A percentile compares a stretch with the other conserved stretches of the same genome.
Conservation (phyloP, 176 grass and related monocot species). For the Eragrostis curvula region DNA sequence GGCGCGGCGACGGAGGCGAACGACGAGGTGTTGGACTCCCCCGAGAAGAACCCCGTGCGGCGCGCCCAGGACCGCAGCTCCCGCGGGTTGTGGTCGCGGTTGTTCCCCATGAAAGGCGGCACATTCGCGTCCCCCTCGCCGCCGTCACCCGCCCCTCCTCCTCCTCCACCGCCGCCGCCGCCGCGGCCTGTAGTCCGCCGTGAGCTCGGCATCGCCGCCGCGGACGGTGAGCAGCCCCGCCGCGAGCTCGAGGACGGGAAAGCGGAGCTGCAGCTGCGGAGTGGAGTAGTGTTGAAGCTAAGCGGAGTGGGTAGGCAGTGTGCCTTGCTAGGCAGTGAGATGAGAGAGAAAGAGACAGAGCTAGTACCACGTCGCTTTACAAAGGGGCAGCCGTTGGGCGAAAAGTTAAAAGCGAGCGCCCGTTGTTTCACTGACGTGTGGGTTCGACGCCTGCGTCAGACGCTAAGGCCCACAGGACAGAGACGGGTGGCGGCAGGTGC, state of each 20-base stretch:
- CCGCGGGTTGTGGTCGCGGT: conserved; percentile 77
- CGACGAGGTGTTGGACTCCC: conserved; percentile 47
- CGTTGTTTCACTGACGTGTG: neutral
- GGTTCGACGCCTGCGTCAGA: rapidly evolving
- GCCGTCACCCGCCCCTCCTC: neutral
- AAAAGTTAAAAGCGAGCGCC: neutral
- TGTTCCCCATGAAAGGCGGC: conserved; percentile 74
- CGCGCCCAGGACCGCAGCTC: conserved; percentile 91
- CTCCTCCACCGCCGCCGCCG: neutral
- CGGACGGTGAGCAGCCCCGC: neutral
- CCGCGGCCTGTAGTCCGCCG: conserved; percentile 25
- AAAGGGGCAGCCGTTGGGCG: conserved; percentile 25
- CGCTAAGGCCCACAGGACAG: neutral
- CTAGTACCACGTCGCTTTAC: conserved; percentile 56
- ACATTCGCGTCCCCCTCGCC: conserved; percentile 36
- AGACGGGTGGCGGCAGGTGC: neutral
- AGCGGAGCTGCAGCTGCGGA: conserved; percentile 1
- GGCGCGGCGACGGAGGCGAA: conserved; percentile 28
- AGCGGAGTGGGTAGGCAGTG: conserved; percentile 14
- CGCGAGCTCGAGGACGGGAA: neutral
- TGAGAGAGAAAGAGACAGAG: conserved; percentile 20
- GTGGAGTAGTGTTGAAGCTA: conserved; percentile 51
- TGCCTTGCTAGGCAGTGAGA: conserved; percentile 20
- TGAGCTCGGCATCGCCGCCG: conserved; percentile 27
- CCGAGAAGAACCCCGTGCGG: conserved; percentile 83